Base-by-base conservation (phyloP, 331 rosid species). In the Telfairia occidentalis region DNA sequence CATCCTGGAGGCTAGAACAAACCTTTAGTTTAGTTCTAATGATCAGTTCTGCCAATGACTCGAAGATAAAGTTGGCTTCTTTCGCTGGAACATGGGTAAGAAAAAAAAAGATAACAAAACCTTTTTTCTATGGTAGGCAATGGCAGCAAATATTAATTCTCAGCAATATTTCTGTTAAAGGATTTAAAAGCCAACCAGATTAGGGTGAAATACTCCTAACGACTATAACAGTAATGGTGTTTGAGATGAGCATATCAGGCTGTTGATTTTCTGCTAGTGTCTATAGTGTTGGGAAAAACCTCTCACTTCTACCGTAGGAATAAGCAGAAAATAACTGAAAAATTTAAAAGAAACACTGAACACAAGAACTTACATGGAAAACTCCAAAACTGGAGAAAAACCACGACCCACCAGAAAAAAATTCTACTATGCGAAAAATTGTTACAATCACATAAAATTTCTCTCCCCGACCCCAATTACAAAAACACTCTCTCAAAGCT, bases 11-110 rank as follows among this genome's bases (percentile, higher is more conserved):
- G 69, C 11, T 71, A 78, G 46, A 73, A 43, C 50, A 46, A 50
- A 87, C 98, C 92, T 86, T 90, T 67, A 90, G 60, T 78, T 85
- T 89, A 0, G 98, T 84, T 72, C 84, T 89, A 7, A 81, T 81
- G 55, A 90, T 81, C 43, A 89, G 90, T 71, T 83, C 79, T 71
- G 78, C 79, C 83, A 92, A 78, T 24, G 94, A 83, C 40, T 75
- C 87, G 64, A 90, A 30, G 1, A 87, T 84, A 85, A 80, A 84
- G 81, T 45, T 82, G 35, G 76, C 85, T 81, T 84, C 93, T 70
- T 89, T 89, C 77, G 37, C 97, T 92, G 77, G 80, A 76, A 78
- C 58, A 78, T 76, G 79, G 18, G 54, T 49, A 10, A 61, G 81
- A 73, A 45, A 10, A 24, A 73, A 53, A 19, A 53, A 53, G 12